Conservation (phyloP, 306 rosid species). For the Cicer pinnatifidum region DNA sequence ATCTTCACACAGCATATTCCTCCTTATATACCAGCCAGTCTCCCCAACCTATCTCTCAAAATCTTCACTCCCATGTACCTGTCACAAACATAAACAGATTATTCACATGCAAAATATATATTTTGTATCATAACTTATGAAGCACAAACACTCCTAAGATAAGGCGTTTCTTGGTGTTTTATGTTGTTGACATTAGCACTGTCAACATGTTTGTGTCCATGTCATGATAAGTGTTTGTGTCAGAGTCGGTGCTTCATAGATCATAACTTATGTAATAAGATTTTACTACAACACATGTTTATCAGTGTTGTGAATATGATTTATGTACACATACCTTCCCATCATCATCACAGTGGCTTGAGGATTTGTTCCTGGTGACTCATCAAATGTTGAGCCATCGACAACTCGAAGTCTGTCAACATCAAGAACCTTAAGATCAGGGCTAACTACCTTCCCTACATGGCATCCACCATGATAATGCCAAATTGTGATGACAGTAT, state of each 20-base stretch:
- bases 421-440: slow-evolving; percentile 70
- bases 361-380: slow-evolving; percentile 96
- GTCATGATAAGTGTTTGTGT: too few species aligned
- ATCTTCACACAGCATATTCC: slow-evolving; percentile 40
- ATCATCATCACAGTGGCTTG: slow-evolving; percentile 95
- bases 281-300: background rate
- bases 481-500: slow-evolving; percentile 94
- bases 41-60: slow-evolving; percentile 70
- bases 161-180: too few species aligned
- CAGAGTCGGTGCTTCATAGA: background rate
- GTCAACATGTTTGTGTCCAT: too few species aligned
- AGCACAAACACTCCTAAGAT: too few species aligned
- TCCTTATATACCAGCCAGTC: slow-evolving; percentile 62
- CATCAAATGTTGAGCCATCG: slow-evolving; percentile 79
- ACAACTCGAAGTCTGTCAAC: slow-evolving; percentile 72
- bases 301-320: background rate
- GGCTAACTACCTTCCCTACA: slow-evolving; percentile 73
- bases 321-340: slow-evolving; percentile 70
- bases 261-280: slow-evolving; percentile 6
- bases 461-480: slow-evolving; percentile 97
- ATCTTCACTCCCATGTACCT: slow-evolving; percentile 97
- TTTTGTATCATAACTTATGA: background rate
- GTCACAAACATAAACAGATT: slow-evolving; percentile 44
- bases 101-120: slow-evolving; percentile 18
- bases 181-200: too few species aligned